Base-by-base conservation (phyloP, 768 basidiomycete genomes). In the Kwoniella heveanensis region DNA sequence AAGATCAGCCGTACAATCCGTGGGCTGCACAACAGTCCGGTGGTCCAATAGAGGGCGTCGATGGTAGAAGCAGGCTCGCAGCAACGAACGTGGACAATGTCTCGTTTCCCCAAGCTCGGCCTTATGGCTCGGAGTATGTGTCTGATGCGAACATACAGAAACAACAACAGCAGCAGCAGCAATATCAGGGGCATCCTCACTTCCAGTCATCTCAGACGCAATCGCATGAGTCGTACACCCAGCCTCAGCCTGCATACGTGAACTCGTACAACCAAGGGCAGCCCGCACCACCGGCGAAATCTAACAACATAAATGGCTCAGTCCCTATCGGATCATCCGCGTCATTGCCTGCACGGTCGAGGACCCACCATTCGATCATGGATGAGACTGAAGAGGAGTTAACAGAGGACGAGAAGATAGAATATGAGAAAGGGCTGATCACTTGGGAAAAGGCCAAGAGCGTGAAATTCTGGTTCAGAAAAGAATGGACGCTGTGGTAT, bases 381-480 rank as follows among this genome's bases (percentile, higher is more conserved):
- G 39, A 66, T 22, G 65, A 66, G 19, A 66, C 65, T 13, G 70
- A 76, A 15, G 66, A 69, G 30, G 74, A 73, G 58, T 29, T 73
- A 17, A 73, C 74, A n/a, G 71, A 71, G 57, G 74, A 72, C 26
- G 74, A 76, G 55, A 21, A 52, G 32, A 62, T 65, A 26, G 74
- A 68, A 52, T 76, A 76, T 39, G 74, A 70, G 58, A 61, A 70
- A 64, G 77, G 78, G 1, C 57, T 79, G 67, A 58, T 79, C 27
- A 62, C 77, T 49, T 79, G 78, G 78, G 60, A 67, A 25, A 65
- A 66, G 57, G 59, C 75, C 54, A 65, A 57, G 54, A 68, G 63
- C 26, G 78, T 77, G 77, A 69, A 71, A 50, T 79, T 75, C 62
- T 79, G 77, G 77, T 53, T 79, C 13, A 55, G 77, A 62, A 74